phyloP scores from a whole-genome alignment of 2,329 filamentous ascomycete genomes.

The Claviceps humidiphila region DNA sequence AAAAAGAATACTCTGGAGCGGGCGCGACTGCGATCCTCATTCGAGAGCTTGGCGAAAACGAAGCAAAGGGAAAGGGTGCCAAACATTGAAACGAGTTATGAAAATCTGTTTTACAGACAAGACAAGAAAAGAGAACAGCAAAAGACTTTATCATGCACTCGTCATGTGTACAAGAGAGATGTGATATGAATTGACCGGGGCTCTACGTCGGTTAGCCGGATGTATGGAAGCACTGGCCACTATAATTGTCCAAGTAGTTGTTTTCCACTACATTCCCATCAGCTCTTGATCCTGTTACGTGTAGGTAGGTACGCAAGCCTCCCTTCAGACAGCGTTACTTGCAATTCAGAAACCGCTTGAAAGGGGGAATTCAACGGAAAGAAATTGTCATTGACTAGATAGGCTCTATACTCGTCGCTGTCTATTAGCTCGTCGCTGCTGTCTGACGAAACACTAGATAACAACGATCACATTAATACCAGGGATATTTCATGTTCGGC shows the following conservation, averaged over 20 bases:
- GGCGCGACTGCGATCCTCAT: constrained; percentile 68
- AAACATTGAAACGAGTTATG: constrained; percentile 35
- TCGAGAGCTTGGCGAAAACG: constrained; percentile 70
- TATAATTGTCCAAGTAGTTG: neutral
- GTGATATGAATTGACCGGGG: neutral
- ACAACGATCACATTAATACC: neutral
- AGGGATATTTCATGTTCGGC: neutral
- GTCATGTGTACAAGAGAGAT: neutral
- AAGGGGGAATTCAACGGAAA: neutral
- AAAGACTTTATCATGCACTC: neutral
- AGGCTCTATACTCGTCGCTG: neutral
- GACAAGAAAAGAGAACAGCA: neutral
- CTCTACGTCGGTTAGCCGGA: constrained; percentile 17
- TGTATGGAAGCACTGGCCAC: constrained; percentile 10
- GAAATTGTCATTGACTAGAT: neutral
- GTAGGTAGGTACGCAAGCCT: neutral
- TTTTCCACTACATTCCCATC: neutral
- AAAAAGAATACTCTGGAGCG: constrained; percentile 61
- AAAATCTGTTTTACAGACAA: neutral
- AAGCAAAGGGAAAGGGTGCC: constrained; percentile 72
- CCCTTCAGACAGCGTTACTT: neutral
- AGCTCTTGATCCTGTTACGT: neutral
- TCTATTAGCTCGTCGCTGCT: neutral
- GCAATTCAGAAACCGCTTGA: neutral
- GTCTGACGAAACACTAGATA: neutral